Conservation (phyloP, 371 early-diverging fungal species). For the Mucor piriformis region DNA sequence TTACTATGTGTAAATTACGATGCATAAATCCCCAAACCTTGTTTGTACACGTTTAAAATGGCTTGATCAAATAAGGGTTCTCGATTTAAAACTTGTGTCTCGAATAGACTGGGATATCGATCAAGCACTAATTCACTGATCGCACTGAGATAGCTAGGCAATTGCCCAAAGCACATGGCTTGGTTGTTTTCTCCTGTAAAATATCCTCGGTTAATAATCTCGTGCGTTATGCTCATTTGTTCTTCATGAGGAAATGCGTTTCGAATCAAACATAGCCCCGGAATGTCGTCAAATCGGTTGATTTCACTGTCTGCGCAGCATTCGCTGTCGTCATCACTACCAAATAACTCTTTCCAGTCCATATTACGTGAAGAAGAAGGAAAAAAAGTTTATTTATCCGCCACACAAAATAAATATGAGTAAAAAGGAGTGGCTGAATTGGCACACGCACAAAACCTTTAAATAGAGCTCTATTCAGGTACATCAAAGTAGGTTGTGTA, state of each 20-base stretch:
- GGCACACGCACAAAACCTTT: too few species aligned
- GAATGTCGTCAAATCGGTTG: conserved; percentile 14
- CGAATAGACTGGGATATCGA: conserved; percentile 25
- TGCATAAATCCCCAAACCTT: conserved; percentile 25
- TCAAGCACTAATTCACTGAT: conserved; percentile 18
- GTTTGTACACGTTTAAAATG: conserved; percentile 45
- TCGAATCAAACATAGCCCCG: conserved; percentile 31
- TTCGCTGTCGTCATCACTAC: conserved; percentile 33
- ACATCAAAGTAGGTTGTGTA: too few species aligned
- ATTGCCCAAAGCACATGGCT: conserved; percentile 47
- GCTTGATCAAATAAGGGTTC: conserved; percentile 52
- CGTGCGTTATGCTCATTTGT: conserved; percentile 39
- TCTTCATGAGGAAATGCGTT: conserved; percentile 37
- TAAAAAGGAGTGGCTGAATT: too few species aligned
- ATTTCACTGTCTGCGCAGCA: conserved; percentile 3
- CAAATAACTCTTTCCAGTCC: conserved; percentile 48
- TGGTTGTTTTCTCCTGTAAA: conserved; percentile 36
- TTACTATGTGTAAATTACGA: too few species aligned
- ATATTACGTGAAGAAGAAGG: background rate
- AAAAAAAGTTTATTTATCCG: background rate
- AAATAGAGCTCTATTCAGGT: too few species aligned
- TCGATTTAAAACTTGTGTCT: conserved; percentile 22
- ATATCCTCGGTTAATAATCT: conserved; percentile 25
- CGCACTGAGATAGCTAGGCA: conserved; percentile 29
- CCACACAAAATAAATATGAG: background rate